Conservation (phyloP, 2,329 filamentous ascomycete genomes). For the Rhytidhysteron rufulum region DNA sequence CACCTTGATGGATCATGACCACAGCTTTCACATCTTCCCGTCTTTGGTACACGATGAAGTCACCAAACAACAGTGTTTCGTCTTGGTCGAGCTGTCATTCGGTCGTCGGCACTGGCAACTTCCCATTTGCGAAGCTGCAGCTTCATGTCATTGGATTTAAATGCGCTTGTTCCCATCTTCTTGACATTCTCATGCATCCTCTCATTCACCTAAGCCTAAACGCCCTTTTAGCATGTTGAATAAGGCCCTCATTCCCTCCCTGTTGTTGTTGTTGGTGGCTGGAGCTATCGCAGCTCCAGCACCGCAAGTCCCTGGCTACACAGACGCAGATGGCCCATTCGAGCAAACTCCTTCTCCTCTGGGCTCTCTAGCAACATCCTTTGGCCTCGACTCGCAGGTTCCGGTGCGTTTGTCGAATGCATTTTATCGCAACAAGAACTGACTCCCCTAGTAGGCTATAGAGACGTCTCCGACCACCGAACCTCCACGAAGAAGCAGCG, state of each 20-base stretch:
- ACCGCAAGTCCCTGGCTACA: slow-evolving; percentile 44
- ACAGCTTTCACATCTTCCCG: too few relatives aligned
- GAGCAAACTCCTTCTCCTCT: slow-evolving; percentile 28
- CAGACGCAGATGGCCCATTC: slow-evolving; percentile 42
- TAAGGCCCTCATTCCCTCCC: slow-evolving; percentile 29
- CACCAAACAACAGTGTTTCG: too few relatives aligned
- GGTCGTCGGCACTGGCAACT: too few relatives aligned
- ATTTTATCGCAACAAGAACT: slow-evolving; percentile 1
- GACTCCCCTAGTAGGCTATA: slow-evolving; percentile 12
- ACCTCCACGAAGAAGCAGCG: slow-evolving; percentile 45
- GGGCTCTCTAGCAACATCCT: slow-evolving; percentile 36
- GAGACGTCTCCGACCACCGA: slow-evolving; percentile 29
- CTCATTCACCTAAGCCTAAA: too few relatives aligned
- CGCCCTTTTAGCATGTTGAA: slow-evolving; percentile 39
- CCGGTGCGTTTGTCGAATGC: slow-evolving; percentile 29
- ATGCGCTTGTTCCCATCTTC: too few relatives aligned
- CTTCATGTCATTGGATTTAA: too few relatives aligned
- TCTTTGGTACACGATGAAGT: too few relatives aligned
- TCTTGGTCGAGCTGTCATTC: too few relatives aligned
- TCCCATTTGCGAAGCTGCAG: too few relatives aligned
- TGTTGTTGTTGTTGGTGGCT: slow-evolving; percentile 31
- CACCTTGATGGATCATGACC: too few relatives aligned
- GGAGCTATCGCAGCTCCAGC: slow-evolving; percentile 33
- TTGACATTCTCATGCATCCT: too few relatives aligned
- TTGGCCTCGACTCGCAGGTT: slow-evolving; percentile 43